Percentiles rank a stretch among this genome's conserved stretches.
These are phyloP conservation scores for Cryptococcus hybrid DNA, from an alignment of 1,284 basidiomycete genomes.

Conservation along the genomic window DNA sequence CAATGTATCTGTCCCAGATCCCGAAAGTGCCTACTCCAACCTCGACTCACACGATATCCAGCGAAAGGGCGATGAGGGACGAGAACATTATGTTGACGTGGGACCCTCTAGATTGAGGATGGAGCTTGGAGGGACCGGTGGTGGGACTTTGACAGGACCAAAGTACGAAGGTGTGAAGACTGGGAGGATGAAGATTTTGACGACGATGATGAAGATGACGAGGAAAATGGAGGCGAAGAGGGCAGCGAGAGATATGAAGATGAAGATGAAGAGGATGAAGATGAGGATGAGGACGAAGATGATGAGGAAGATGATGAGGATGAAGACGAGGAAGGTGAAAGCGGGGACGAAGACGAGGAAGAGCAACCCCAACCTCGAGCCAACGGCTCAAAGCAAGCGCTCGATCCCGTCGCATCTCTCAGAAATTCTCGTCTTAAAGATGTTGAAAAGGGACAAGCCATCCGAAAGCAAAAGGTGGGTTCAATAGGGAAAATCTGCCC, in stretches of 20 bases:
- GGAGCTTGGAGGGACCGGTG: slow-evolving; percentile 52
- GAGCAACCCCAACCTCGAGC: slow-evolving; percentile 15
- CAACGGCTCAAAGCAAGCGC: slow-evolving; percentile 20
- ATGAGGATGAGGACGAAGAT: slow-evolving; percentile 39
- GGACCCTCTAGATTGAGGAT: slow-evolving; percentile 69
- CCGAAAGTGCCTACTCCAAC: slow-evolving; percentile 60
- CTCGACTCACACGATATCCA: slow-evolving; percentile 37
- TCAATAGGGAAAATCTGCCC: neutral
- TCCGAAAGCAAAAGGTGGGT: slow-evolving; percentile 75
- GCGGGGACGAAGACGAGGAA: slow-evolving; percentile 53
- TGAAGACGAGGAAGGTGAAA: slow-evolving; percentile 48
- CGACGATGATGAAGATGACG: slow-evolving; percentile 24
- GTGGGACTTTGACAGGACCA: slow-evolving; percentile 44
- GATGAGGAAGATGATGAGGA: slow-evolving; percentile 50
- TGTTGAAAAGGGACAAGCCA: slow-evolving; percentile 68
- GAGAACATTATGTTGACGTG: slow-evolving; percentile 78
- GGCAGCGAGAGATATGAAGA: slow-evolving; percentile 49
- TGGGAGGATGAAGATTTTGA: slow-evolving; percentile 60
- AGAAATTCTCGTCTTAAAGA: slow-evolving; percentile 47
- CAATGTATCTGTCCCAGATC: slow-evolving; percentile 66
- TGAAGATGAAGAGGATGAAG: slow-evolving; percentile 64
- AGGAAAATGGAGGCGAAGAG: slow-evolving; percentile 25
- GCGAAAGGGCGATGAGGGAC: slow-evolving; percentile 44
- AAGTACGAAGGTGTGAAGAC: slow-evolving; percentile 72
- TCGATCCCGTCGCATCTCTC: slow-evolving; percentile 53